Evolutionary conservation across 306 rosid genomes (phyloP).

Genomic region (Castanea sativa): DNA sequence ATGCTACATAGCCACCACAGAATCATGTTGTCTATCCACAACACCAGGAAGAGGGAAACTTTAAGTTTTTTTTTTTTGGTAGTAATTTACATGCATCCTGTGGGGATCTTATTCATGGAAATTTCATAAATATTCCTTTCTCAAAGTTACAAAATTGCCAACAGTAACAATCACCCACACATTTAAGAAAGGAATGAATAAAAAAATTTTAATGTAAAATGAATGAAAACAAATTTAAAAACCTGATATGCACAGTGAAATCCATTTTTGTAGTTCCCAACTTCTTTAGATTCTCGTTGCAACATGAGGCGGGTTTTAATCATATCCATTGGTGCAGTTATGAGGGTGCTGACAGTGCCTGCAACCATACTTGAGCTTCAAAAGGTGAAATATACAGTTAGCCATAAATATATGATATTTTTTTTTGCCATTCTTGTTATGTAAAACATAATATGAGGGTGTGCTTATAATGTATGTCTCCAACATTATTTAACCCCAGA

Average conservation of each 20-base stretch:
- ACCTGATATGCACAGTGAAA: slow-evolving; percentile 90
- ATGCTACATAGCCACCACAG: neutral
- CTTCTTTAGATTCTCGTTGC: slow-evolving; percentile 62
- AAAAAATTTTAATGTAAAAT: neutral
- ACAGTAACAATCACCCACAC: neutral
- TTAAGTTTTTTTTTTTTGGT: too few relatives aligned
- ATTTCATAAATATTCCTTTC: neutral
- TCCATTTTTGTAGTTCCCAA: slow-evolving; percentile 63
- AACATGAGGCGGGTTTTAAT: slow-evolving; percentile 95
- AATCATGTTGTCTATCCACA: neutral
- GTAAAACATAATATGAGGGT: slow-evolving; percentile 9
- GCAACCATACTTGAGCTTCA: slow-evolving; percentile 84
- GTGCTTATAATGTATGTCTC: neutral
- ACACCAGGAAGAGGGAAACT: neutral
- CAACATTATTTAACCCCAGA: slow-evolving; percentile 5
- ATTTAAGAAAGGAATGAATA: neutral
- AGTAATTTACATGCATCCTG: too few relatives aligned
- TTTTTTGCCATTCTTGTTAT: neutral
- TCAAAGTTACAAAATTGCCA: neutral
- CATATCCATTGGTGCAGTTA: slow-evolving; percentile 93
- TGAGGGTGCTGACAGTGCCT: slow-evolving; percentile 67
- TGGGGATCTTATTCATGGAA: neutral
- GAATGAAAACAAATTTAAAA: neutral
- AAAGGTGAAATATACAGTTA: slow-evolving; percentile 28
- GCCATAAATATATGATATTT: slow-evolving; percentile 17